Conservation (phyloP, 495 filamentous ascomycete genomes). For the Daldinia grandis region DNA sequence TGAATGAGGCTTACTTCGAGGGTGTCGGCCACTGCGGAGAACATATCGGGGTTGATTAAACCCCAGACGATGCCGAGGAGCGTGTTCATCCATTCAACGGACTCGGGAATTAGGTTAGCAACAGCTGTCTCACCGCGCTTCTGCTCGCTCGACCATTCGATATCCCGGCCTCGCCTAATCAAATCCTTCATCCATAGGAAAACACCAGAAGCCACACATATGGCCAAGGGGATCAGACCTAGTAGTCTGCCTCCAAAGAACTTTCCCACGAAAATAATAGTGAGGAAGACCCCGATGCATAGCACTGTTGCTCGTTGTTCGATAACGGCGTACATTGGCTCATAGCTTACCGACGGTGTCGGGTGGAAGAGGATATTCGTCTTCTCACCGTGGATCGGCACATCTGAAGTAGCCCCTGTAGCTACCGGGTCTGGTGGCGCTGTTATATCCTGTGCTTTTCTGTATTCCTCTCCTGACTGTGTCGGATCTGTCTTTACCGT, state of each 20-base stretch:
- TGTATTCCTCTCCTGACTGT: constrained; percentile 74
- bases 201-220: constrained; percentile 75
- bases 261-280: constrained; percentile 79
- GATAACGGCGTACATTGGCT: constrained; percentile 81
- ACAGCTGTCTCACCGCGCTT: constrained; percentile 80
- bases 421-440: constrained; percentile 88
- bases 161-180: constrained; percentile 77
- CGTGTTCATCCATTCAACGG: constrained; percentile 91
- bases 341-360: constrained; percentile 84
- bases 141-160: constrained; percentile 90
- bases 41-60: constrained; percentile 92
- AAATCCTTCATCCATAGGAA: constrained; percentile 91
- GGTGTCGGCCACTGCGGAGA: constrained; percentile 66
- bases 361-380: constrained; percentile 97
- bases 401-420: constrained; percentile 82
- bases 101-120: constrained; percentile 90
- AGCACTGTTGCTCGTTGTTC: constrained; percentile 75
- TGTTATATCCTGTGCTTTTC: constrained; percentile 84
- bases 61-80: constrained; percentile 85
- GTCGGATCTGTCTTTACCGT: constrained; percentile 67
- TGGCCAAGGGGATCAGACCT: constrained; percentile 75
- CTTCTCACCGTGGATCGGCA: constrained; percentile 94
- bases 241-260: constrained; percentile 79
- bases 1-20: constrained; percentile 47
- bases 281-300: constrained; percentile 71